Evolutionary conservation across 176 grass and related monocot genomes (phyloP), one percentile per base, ranked within the genome.

Genomic region (Phragmites australis): DNA sequence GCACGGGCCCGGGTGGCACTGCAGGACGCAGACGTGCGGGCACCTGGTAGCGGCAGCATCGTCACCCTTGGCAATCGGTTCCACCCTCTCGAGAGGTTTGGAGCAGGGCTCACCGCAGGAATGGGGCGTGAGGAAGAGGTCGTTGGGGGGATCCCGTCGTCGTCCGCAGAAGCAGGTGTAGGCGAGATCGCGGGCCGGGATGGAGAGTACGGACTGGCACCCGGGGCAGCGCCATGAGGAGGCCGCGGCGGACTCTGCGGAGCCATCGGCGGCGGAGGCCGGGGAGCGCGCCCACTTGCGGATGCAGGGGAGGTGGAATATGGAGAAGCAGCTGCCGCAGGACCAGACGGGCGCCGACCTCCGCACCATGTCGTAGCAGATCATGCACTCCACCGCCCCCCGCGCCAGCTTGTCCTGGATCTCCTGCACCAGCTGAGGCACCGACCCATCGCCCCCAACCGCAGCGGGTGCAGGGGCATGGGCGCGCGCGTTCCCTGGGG

Each of bases 361-460:
- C 23, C 90, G 88, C 69, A 98, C 96, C 92, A 95, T 93, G 82
- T 98, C 96, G 82, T 98, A 98, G 90, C 96, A 98, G 66, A 98
- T 98, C 96, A 98, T 98, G 84, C 96, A 98, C 84, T 98, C 95
- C 53, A 98, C 95, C 7, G 75, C 74, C 11, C 95, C 92, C 2
- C 85, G 81, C 32, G 90, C 53, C 16, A 98, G 86, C 86, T 94
- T 98, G 52, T 93, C 92, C 60, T 94, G 86, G 86, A 98, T 98
- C 88, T 98, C 95, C 83, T 98, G 95, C 53, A 94, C 92, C 83
- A 98, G 86, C 90, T 93, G 95, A 50, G 95, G 95, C 77, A 94
- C 55, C 17, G 85, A 18, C 34, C 68, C 68, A 34, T 43, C 72
- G 6, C 51, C 18, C 19, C 5, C 55, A 1, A 26, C n/a, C 45